These are phyloP conservation scores for Euphorbia lathyris DNA, from an alignment of 345 rosid species.

Conservation along the genomic window DNA sequence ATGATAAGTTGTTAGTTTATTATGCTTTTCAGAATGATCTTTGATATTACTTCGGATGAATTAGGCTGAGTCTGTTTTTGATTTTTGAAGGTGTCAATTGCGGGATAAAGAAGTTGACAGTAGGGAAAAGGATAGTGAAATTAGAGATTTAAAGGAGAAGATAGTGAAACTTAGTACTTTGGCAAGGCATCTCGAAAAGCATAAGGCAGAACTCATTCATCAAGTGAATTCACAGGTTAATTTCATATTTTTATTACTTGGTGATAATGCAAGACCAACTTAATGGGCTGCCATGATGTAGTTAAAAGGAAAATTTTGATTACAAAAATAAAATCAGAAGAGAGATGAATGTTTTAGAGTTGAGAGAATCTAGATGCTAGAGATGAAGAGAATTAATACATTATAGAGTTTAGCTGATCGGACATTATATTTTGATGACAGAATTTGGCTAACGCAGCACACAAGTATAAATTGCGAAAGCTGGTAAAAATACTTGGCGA, in stretches of 20 bases:
- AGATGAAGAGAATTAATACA: not conserved
- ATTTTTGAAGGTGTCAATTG: slow-evolving; percentile 57
- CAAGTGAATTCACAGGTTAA: slow-evolving; percentile 68
- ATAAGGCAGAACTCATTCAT: slow-evolving; percentile 63
- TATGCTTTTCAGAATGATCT: not conserved
- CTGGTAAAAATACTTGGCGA: slow-evolving; percentile 30
- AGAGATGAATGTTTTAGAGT: not conserved
- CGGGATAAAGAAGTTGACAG: slow-evolving; percentile 79
- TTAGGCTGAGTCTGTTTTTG: not conserved
- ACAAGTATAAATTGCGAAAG: slow-evolving; percentile 50
- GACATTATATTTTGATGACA: slow-evolving; percentile 15
- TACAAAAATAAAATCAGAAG: not conserved
- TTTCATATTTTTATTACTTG: not conserved
- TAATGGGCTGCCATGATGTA: not conserved
- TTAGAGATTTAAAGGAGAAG: slow-evolving; percentile 70
- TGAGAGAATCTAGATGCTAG: not conserved
- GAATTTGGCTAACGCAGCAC: slow-evolving; percentile 38
- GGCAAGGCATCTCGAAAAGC: slow-evolving; percentile 58
- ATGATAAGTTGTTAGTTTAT: not conserved
- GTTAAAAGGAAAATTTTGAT: not conserved
- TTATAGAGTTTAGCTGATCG: no score
- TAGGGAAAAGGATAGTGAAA: slow-evolving; percentile 67
- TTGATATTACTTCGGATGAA: not conserved
- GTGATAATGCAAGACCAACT: not conserved
- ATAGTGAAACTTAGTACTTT: slow-evolving; percentile 54